Conservation (phyloP, 805 yeast species). For the Ascoidea asiatica region DNA sequence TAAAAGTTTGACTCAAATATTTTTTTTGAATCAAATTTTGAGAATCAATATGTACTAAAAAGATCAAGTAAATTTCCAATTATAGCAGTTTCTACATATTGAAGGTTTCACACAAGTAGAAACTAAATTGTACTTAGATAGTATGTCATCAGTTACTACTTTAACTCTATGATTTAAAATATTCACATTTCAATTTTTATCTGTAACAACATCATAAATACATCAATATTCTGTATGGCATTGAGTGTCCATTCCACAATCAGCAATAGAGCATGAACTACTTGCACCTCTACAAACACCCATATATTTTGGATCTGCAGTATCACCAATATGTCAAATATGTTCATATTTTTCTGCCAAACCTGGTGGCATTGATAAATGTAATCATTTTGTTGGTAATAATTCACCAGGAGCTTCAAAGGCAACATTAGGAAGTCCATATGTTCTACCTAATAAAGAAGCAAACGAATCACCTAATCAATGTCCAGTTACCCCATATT, state of each 20-base stretch:
- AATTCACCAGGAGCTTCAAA: conserved; percentile 91
- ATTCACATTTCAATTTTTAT: conserved; percentile 84
- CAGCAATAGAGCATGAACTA: conserved; percentile 78
- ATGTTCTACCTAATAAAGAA: conserved; percentile 73
- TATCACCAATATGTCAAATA: conserved; percentile 92
- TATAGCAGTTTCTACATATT: conserved; percentile 81
- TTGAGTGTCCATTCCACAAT: conserved; percentile 93
- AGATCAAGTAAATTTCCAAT: conserved; percentile 77
- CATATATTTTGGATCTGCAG: conserved; percentile 93
- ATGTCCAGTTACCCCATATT: conserved; percentile 91
- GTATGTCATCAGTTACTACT: conserved; percentile 74
- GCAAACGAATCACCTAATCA: conserved; percentile 88
- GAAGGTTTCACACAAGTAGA: conserved; percentile 65
- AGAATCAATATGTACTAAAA: no score
- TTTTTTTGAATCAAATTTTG: no score
- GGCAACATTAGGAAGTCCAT: conserved; percentile 79
- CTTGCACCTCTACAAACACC: conserved; percentile 95
- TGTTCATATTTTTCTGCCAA: conserved; percentile 64
- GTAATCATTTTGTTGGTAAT: conserved; percentile 71
- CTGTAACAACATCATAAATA: conserved; percentile 78
- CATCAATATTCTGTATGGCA: conserved; percentile 89
- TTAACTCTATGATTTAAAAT: conserved; percentile 82
- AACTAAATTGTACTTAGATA: conserved; percentile 59
- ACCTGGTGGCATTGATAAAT: conserved; percentile 90
- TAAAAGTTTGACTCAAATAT: no score